These are phyloP conservation scores for Cystofilobasidium capitatum DNA, from an alignment of 768 basidiomycete species.

Conservation along the genomic window DNA sequence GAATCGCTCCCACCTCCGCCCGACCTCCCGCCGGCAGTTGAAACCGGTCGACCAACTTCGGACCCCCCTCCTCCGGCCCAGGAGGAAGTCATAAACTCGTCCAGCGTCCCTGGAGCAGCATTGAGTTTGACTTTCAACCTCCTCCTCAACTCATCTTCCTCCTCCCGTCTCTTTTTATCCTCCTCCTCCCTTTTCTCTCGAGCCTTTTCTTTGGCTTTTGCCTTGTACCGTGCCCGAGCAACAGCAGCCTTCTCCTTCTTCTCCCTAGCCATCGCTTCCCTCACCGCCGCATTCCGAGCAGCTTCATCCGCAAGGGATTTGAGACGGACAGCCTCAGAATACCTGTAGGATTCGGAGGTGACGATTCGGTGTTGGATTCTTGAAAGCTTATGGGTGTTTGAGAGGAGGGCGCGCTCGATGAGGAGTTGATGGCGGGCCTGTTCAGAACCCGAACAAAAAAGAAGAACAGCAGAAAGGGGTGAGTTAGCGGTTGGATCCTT, in stretches of 20 bases:
- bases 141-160: background rate
- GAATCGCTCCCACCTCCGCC: background rate
- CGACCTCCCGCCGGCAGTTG: background rate
- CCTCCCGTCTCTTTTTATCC: background rate
- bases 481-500: background rate
- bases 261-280: background rate
- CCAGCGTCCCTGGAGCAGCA: background rate
- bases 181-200: conserved; percentile 2
- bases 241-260: conserved; percentile 11
- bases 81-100: too few relatives aligned
- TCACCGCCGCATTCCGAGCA: background rate
- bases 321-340: background rate
- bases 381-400: background rate
- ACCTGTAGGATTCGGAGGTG: background rate
- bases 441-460: too few relatives aligned
- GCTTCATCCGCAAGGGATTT: conserved; percentile 1
- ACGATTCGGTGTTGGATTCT: background rate
- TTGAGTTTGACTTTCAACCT: background rate
- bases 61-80: too few relatives aligned
- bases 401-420: background rate
- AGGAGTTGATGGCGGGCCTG: background rate
- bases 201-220: conserved; percentile 4
- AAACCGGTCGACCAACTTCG: too few relatives aligned
- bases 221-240: conserved; percentile 10
- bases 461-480: background rate